Base-by-base conservation (phyloP, 2,329 filamentous ascomycete species). In the Coleophoma cylindrospora region DNA sequence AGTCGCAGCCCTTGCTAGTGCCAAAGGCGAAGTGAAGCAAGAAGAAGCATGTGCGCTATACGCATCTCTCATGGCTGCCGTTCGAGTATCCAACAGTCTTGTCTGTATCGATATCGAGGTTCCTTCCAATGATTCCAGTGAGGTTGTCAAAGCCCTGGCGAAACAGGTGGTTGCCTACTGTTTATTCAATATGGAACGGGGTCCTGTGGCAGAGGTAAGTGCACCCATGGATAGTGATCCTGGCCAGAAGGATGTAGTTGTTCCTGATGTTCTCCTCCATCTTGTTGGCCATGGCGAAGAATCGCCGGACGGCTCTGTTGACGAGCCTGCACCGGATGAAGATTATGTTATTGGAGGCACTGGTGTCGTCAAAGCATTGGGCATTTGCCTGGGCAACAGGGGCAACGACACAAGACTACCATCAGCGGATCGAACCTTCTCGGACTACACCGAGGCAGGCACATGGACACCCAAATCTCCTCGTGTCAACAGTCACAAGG, bases 331-430 rank as follows among this genome's bases (percentile, higher is more conserved):
- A 7, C 88, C 91, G 0, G 90, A 96, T 57, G 87, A 95, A 51
- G 90, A 96, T 66, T 97, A 97, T 68, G 91, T 97, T 41, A 94
- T 97, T 61, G 91, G 92, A 17, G 92, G 92, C 14, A 96, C 91
- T 1, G 94, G 92, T 22, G 90, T 99, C 2, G 92, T 95, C 45
- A 96, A 96, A 70, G 94, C 94, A 4, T 75, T 99, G 43, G 85
- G 89, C 48, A 95, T 95, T 61, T 96, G 91, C 62, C 74, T 99
- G 45, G 86, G 90, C 59, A 95, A 95, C 64, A 83, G 88, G 52
- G 79, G 81, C 48, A 78, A 84, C 47, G 84, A 86, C 49, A 80
- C 80, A 32, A 72, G 80, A 55, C 66, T 74, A 46, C 54, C 58
- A 33, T 59, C 59, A 13, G 40, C 50, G 40, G 63, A 64, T 57